These are phyloP conservation scores for Pelargonium australe DNA, from an alignment of 441 rosid genomes.

Conservation along the genomic window DNA sequence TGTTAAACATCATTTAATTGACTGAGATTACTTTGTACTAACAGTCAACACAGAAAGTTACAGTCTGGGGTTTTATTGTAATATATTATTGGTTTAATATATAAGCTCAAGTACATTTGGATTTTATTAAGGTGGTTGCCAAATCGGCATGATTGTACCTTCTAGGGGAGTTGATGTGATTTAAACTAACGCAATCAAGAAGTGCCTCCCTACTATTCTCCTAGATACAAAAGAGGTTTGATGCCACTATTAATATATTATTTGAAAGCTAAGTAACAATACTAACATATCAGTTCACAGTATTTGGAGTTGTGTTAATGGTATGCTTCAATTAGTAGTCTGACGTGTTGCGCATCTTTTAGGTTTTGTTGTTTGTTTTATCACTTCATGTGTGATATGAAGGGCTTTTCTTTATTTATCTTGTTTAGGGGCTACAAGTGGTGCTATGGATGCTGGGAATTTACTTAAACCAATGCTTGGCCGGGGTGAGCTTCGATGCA, in stretches of 20 bases:
- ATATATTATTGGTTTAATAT: not conserved
- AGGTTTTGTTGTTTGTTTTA: not conserved
- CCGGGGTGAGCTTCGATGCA: slow-evolving; percentile 94
- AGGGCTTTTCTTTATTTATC: not conserved
- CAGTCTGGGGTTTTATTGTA: not conserved
- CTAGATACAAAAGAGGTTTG: not conserved
- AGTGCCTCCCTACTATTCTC: not conserved
- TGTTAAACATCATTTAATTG: not conserved
- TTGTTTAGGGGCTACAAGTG: slow-evolving; percentile 51
- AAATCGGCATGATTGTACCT: too few relatives aligned
- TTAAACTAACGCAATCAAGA: not conserved
- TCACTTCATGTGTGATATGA: not conserved
- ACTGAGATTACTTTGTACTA: not conserved
- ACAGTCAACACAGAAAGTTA: not conserved
- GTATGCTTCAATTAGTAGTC: slow-evolving; percentile 1
- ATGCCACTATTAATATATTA: not conserved
- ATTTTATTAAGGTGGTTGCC: not conserved
- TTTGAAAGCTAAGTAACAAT: not conserved
- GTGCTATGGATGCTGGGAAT: slow-evolving; percentile 94
- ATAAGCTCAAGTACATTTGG: not conserved
- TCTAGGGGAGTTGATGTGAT: not conserved
- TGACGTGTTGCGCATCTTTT: not conserved
- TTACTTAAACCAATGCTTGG: slow-evolving; percentile 92
- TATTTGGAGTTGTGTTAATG: not conserved
- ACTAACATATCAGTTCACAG: not conserved